Evolutionary conservation across 2,329 filamentous ascomycete species (phyloP), one percentile per base, ranked within the genome.

Genomic region (Hypoxylon rubiginosum): DNA sequence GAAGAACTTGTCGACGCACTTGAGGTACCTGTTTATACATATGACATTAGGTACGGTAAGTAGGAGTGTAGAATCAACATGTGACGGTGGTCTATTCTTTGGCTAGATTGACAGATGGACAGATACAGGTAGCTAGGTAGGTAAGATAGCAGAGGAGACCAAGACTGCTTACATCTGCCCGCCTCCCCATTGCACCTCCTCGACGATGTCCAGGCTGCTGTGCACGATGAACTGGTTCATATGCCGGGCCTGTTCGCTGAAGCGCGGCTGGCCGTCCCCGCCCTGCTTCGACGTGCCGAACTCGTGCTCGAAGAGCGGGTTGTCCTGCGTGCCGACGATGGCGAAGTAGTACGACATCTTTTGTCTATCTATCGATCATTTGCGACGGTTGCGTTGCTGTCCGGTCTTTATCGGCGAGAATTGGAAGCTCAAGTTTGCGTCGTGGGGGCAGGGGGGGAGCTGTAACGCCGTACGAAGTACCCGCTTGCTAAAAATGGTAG

Each of bases 141-240:
- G 36, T 26, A 26, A 56, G 50, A 36, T 24, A 30, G 26, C 3
- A 17, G 4, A 13, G 9, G 36, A 39, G 30, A 28, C 3, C 7
- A 17, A 10, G 15, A 26, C n/a, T 36, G 67, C 70, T 45, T 82
- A 97, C 93, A 97, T 91, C 73, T 92, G 90, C 4, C 92, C 92
- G 67, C 85, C 92, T 6, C 89, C 91, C 95, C 96, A 99, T 82
- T 98, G 96, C 30, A 95, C 90, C 80, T 99, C 96, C 82, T 99
- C 96, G 55, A 97, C 92, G 49, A 98, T 93, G 79, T 99, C 96
- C 62, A 99, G 84, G 71, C 92, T 92, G 72, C 93, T 94, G 82
- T 99, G 95, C 32, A 97, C 90, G 77, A 98, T 93, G 83, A 99
- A 98, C 80, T 97, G 96, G 82, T 97, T 97, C 85, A 97, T 91